Evolutionary conservation across 345 rosid genomes (phyloP).

Genomic region (Clausena lansium): DNA sequence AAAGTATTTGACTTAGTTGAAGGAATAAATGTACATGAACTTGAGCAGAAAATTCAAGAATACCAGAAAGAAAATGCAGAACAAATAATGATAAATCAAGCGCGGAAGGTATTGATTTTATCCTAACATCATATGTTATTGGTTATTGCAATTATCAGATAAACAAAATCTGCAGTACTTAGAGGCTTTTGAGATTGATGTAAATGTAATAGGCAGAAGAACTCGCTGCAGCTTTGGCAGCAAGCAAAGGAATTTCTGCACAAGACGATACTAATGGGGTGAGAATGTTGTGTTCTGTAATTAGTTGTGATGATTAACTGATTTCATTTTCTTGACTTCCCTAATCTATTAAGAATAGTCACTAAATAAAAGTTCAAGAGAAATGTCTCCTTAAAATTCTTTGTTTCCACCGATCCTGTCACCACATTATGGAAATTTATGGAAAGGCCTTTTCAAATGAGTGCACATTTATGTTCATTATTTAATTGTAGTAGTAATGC

Average conservation of each 20-base stretch:
- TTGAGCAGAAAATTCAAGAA: conserved; percentile 66
- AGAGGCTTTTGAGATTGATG: conserved; percentile 9
- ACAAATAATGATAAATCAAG: conserved; percentile 80
- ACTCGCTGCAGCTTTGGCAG: conserved; percentile 74
- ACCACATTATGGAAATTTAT: background rate
- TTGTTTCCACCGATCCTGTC: background rate
- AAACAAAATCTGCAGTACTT: background rate
- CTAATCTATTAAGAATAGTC: background rate
- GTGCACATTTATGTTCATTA: background rate
- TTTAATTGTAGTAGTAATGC: background rate
- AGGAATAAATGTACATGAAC: conserved; percentile 67
- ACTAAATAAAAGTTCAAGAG: background rate
- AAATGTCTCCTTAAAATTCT: background rate
- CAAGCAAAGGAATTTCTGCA: conserved; percentile 60
- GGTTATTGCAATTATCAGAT: background rate
- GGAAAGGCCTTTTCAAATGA: background rate
- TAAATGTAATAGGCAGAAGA: conserved; percentile 94
- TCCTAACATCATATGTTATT: background rate
- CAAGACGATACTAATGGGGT: conserved; percentile 66
- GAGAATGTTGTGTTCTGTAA: conserved; percentile 17
- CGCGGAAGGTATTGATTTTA: conserved; percentile 57
- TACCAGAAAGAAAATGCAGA: conserved; percentile 88
- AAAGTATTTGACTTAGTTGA: conserved; percentile 69
- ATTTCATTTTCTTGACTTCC: background rate
- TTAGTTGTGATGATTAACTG: background rate